phyloP scores from a whole-genome alignment of 1,139 yeast species.

The Suhomyces bribrorum region DNA sequence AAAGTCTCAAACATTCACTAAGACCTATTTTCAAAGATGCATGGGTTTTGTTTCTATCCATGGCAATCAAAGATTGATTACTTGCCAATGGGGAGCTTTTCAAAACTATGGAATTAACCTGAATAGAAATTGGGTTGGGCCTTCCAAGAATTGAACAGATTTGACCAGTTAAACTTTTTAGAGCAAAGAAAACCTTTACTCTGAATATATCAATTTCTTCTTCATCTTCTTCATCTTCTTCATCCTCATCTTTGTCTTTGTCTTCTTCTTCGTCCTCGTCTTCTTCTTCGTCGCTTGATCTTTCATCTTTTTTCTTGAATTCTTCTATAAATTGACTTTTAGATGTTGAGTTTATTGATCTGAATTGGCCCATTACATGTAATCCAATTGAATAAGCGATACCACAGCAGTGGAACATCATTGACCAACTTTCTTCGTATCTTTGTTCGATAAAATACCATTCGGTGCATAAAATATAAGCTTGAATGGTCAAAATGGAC shows the following conservation, averaged over 20 bases:
- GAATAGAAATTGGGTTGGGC: conserved; percentile 57
- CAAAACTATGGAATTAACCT: conserved; percentile 42
- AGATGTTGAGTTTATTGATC: conserved; percentile 14
- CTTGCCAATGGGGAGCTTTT: conserved; percentile 22
- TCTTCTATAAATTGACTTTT: conserved; percentile 5
- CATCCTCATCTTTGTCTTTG: conserved; percentile 2
- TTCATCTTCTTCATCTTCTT: conserved; percentile 24
- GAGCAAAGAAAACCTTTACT: conserved; percentile 52
- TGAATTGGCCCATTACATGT: conserved; percentile 44
- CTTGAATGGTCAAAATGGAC: conserved; percentile 47
- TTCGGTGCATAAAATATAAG: conserved; percentile 53
- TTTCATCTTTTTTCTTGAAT: conserved; percentile 6
- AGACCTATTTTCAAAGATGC: conserved; percentile 45
- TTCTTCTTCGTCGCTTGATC: background rate
- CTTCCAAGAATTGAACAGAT: conserved; percentile 55
- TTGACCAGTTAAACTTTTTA: conserved; percentile 49
- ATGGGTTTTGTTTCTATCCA: conserved; percentile 29
- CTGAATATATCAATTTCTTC: conserved; percentile 35
- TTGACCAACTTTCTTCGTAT: conserved; percentile 52
- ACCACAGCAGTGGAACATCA: conserved; percentile 50
- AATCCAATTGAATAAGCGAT: conserved; percentile 54
- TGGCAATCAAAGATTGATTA: conserved; percentile 20
- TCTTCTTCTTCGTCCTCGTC: conserved; percentile 2
- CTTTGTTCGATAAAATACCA: conserved; percentile 51
- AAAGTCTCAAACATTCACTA: conserved; percentile 50